Conservation (phyloP, 208 protist species). For the Naegleria gruberi region DNA sequence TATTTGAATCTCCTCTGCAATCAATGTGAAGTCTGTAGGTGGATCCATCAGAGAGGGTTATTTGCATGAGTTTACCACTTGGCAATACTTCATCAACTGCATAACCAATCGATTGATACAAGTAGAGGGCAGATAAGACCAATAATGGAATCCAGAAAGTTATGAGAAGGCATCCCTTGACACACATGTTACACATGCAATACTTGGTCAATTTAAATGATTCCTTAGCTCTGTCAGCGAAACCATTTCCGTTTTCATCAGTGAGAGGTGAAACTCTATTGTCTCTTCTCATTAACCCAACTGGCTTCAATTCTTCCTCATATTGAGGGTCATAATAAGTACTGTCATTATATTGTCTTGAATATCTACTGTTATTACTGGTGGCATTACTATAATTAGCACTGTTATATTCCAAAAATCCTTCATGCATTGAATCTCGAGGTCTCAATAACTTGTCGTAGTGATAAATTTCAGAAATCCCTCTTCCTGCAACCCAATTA, state of each 20-base stretch:
- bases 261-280: not conserved
- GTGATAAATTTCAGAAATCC: not conserved
- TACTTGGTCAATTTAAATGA: not conserved
- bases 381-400: not conserved
- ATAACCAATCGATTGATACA: not conserved
- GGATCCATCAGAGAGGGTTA: not conserved
- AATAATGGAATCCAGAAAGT: not conserved
- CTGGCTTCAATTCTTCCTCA: not conserved
- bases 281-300: not conserved
- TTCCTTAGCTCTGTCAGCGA: not conserved
- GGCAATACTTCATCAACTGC: not conserved
- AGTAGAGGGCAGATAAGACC: not conserved
- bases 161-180: not conserved
- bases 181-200: not conserved
- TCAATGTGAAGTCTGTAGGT: not conserved
- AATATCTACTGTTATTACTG: no score
- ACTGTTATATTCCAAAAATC: not conserved
- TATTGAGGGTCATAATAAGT: no score
- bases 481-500: not conserved
- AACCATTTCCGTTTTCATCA: not conserved
- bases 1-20: not conserved
- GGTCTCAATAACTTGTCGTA: not conserved
- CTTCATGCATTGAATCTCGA: not conserved
- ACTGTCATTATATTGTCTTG: no score
- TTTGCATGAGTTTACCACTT: not conserved